phyloP scores from a whole-genome alignment of 345 rosid genomes.

The Bruguiera gymnorhiza region DNA sequence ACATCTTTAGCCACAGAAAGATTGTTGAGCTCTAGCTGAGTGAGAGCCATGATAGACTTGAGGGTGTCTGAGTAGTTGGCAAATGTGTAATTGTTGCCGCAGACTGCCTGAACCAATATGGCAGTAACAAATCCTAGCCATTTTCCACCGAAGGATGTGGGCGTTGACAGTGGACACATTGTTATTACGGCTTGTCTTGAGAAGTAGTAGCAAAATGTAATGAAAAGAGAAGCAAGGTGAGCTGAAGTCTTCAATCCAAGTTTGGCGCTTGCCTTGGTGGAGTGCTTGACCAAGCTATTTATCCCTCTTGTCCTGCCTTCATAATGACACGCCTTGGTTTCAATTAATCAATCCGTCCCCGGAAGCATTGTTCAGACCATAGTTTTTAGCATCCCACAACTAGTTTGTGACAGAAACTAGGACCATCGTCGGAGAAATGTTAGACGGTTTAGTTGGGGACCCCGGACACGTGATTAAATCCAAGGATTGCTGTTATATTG shows the following conservation, averaged over 20 bases:
- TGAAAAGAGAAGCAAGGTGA: background rate
- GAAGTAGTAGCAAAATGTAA: background rate
- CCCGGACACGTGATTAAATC: background rate
- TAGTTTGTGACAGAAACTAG: background rate
- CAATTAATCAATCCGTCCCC: too few species aligned
- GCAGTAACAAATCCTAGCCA: constrained; percentile 64
- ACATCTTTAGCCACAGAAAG: constrained; percentile 62
- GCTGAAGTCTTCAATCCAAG: background rate
- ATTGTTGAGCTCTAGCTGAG: constrained; percentile 50
- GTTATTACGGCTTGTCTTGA: too few species aligned
- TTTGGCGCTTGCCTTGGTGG: background rate
- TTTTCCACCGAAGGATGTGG: constrained; percentile 37
- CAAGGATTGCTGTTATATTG: too few species aligned
- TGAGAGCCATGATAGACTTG: constrained; percentile 54
- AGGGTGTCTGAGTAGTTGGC: constrained; percentile 57
- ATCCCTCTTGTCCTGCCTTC: background rate
- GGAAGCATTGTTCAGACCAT: background rate
- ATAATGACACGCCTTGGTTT: background rate
- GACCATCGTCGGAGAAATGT: background rate
- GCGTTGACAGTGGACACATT: constrained; percentile 5
- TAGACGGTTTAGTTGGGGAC: background rate
- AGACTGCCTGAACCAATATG: constrained; percentile 57
- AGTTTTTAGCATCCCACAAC: constrained; percentile 3
- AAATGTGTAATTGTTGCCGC: constrained; percentile 67
- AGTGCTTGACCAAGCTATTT: background rate